phyloP scores from a whole-genome alignment of 2,329 filamentous ascomycete species.

The Alternaria solani region DNA sequence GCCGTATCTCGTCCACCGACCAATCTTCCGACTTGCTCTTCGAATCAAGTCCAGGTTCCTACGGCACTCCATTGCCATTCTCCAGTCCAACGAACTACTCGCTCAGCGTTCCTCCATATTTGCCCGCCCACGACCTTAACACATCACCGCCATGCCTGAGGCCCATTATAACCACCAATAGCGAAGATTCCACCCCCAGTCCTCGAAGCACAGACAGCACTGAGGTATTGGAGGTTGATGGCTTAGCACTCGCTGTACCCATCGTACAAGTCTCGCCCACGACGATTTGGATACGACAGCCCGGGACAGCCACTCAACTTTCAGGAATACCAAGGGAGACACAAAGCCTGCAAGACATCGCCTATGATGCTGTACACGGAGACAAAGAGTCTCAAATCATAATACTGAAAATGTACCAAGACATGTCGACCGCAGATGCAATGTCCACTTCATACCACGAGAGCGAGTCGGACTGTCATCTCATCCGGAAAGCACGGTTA shows the following conservation, averaged over 20 bases:
- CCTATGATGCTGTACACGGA: background rate
- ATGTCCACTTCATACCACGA: background rate
- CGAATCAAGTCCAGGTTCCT: background rate
- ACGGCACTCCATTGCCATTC: background rate
- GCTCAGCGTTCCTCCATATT: background rate
- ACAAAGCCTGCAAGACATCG: background rate
- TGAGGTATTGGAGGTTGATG: background rate
- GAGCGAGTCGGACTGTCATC: background rate
- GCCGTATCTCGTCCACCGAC: background rate
- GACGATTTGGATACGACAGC: background rate
- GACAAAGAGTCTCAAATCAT: background rate
- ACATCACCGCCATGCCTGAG: background rate
- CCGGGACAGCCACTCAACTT: background rate
- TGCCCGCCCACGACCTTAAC: background rate
- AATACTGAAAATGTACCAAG: background rate
- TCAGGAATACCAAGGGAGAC: background rate
- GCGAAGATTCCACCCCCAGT: background rate
- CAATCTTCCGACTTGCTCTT: background rate
- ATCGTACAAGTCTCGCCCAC: constrained; percentile 1
- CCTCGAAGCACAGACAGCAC: background rate
- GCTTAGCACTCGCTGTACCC: background rate
- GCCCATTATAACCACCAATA: background rate
- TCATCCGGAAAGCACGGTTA: constrained; percentile 3
- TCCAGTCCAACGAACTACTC: constrained; percentile 1
- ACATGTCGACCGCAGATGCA: background rate